These are phyloP conservation scores for Hypoxylon perforatum DNA, from an alignment of 495 filamentous ascomycete genomes.

Conservation along the genomic window DNA sequence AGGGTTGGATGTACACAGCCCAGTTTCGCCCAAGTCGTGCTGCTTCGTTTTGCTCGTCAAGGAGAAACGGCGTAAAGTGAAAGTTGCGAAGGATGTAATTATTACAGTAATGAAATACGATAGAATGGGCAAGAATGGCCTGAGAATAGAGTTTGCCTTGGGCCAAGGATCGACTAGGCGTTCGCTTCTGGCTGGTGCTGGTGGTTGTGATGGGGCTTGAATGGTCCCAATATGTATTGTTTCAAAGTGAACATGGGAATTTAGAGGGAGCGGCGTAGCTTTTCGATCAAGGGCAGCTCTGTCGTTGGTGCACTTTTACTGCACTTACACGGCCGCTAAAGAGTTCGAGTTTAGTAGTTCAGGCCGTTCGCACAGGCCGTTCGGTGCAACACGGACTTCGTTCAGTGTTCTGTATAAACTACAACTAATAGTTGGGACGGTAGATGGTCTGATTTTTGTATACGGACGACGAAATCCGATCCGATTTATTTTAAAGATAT, in stretches of 20 bases:
- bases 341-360: not conserved
- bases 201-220: no score
- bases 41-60: constrained; percentile 14
- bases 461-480: not conserved
- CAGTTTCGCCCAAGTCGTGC: not conserved
- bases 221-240: constrained; percentile 34
- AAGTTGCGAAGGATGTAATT: constrained; percentile 25
- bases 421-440: not conserved
- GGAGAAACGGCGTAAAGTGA: constrained; percentile 19
- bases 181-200: constrained; percentile 5
- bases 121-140: constrained; percentile 8
- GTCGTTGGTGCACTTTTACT: constrained; percentile 14
- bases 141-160: constrained; percentile 14
- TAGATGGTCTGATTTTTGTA: not conserved
- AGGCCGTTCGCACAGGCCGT: constrained; percentile 31
- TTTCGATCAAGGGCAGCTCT: constrained; percentile 11
- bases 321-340: constrained; percentile 8
- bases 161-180: constrained; percentile 13
- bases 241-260: constrained; percentile 45
- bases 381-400: constrained; percentile 8
- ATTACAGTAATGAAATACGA: constrained; percentile 36
- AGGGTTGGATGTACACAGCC: constrained; percentile 11
- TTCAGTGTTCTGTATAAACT: no score
- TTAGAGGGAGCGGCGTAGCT: constrained; percentile 32
- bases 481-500: not conserved